Percentiles rank a stretch among this genome's conserved stretches.
phyloP scores from a whole-genome alignment of 495 filamentous ascomycete species.

The Lentithecium fluviatile region DNA sequence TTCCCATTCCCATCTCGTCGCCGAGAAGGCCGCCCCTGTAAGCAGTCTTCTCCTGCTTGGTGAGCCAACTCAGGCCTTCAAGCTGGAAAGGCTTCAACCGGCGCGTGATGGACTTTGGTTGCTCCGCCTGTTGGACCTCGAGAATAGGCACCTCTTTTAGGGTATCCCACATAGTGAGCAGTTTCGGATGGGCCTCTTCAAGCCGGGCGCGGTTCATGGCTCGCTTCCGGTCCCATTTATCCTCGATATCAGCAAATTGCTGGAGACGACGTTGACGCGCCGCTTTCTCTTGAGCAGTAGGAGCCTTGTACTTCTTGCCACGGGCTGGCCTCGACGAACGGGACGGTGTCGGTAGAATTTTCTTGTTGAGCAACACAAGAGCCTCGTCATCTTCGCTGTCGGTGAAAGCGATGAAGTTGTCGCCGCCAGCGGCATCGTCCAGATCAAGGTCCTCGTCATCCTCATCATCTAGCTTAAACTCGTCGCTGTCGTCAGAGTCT shows the following conservation, averaged over 20 bases:
- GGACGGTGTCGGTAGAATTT: background rate
- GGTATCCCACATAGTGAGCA: constrained; percentile 79
- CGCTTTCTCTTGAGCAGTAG: constrained; percentile 1
- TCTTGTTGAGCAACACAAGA: constrained; percentile 1
- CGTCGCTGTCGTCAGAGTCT: constrained; percentile 16
- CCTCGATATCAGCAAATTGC: constrained; percentile 31
- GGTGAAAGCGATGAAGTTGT: background rate
- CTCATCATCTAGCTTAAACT: constrained; percentile 10
- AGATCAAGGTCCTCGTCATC: constrained; percentile 3
- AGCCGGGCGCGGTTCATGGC: constrained; percentile 63
- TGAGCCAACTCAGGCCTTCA: constrained; percentile 93
- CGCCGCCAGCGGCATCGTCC: constrained; percentile 6
- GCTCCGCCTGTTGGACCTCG: constrained; percentile 62
- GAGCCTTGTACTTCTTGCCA: constrained; percentile 9
- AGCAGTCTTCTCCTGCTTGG: constrained; percentile 74
- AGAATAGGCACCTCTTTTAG: constrained; percentile 67
- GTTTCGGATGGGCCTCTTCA: constrained; percentile 70
- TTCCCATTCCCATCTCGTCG: constrained; percentile 98
- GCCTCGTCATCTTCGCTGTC: constrained; percentile 24
- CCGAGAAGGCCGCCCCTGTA: constrained; percentile 89
- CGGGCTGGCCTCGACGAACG: background rate
- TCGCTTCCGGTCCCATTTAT: constrained; percentile 39
- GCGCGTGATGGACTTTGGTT: constrained; percentile 75
- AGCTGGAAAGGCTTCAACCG: constrained; percentile 89
- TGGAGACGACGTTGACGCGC: constrained; percentile 1